Percentiles rank a stretch among this genome's conserved stretches.
These are phyloP conservation scores for Leishmania mexicana DNA, from an alignment of 208 protist genomes.

Conservation along the genomic window DNA sequence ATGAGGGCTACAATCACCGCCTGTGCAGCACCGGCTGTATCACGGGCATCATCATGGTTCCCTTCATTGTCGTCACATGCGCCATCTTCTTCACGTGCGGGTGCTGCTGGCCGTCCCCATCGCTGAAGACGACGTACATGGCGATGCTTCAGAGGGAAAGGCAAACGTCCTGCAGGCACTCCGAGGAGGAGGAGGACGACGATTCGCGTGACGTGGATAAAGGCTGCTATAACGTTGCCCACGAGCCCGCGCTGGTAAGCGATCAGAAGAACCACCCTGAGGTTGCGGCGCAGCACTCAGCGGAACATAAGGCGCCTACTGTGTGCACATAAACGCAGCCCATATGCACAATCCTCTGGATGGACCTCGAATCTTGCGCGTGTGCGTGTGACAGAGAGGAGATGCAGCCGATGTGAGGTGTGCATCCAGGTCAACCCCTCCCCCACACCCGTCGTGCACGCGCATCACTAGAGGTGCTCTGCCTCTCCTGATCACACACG, in stretches of 20 bases:
- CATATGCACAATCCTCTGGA: neutral
- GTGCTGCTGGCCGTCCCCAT: constrained; percentile 57
- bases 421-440: neutral
- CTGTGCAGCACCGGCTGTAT: constrained; percentile 57
- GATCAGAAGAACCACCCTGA: constrained; percentile 13
- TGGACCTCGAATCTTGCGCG: neutral
- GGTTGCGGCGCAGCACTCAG: neutral
- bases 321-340: neutral
- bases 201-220: constrained; percentile 7
- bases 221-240: neutral
- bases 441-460: neutral
- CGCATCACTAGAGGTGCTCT: neutral
- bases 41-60: constrained; percentile 45
- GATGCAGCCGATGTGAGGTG: neutral
- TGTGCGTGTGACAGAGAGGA: neutral
- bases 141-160: constrained; percentile 19
- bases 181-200: constrained; percentile 9
- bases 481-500: neutral
- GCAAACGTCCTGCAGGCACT: neutral
- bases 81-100: constrained; percentile 42
- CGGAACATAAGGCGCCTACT: neutral
- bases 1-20: constrained; percentile 52
- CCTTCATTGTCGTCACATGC: constrained; percentile 35
- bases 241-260: constrained; percentile 18
- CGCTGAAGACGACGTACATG: constrained; percentile 44